Percentiles rank a stretch among this genome's conserved stretches.
These are phyloP conservation scores for Aspergillus neoniger DNA, from an alignment of 2,329 filamentous ascomycete species.

Conservation along the genomic window DNA sequence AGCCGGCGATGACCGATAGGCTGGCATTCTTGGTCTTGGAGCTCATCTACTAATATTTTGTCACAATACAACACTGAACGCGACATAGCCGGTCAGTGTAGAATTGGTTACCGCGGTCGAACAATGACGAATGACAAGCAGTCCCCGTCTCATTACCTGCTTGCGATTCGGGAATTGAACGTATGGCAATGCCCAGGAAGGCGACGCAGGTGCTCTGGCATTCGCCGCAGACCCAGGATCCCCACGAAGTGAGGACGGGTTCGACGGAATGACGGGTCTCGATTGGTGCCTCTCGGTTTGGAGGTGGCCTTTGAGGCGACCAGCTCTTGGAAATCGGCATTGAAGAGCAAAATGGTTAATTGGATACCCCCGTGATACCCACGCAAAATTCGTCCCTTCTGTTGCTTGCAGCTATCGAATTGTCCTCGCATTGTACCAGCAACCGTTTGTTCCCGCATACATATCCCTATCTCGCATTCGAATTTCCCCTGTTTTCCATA, in stretches of 20 bases:
- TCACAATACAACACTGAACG: conserved; percentile 14
- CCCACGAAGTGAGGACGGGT: conserved; percentile 7
- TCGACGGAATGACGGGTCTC: conserved; percentile 15
- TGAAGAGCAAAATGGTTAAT: conserved; percentile 39
- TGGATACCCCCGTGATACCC: conserved; percentile 45
- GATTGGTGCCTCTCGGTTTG: conserved; percentile 15
- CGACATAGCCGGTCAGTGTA: conserved; percentile 8
- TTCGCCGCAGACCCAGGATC: conserved; percentile 8
- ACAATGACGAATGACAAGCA: conserved; percentile 15
- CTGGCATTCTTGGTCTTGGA: conserved; percentile 10
- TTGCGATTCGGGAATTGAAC: conserved; percentile 14
- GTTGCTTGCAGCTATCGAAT: conserved; percentile 40
- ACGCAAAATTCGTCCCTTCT: conserved; percentile 35
- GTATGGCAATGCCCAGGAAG: conserved; percentile 13
- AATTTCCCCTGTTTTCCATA: conserved; percentile 23
- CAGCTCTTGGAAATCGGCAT: conserved; percentile 25
- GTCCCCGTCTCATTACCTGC: conserved; percentile 14
- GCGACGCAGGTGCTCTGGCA: conserved; percentile 12
- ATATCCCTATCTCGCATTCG: conserved; percentile 39
- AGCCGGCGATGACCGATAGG: conserved; percentile 49
- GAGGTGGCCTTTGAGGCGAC: conserved; percentile 18
- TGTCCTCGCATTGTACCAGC: conserved; percentile 32
- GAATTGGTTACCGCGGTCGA: conserved; percentile 10
- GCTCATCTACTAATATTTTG: conserved; percentile 17
- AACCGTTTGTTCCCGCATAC: conserved; percentile 29